Percentiles rank a stretch among this genome's conserved stretches.
These are phyloP conservation scores for Phytophthora citrophthora DNA, from an alignment of 352 stramenopile genomes.

Conservation along the genomic window DNA sequence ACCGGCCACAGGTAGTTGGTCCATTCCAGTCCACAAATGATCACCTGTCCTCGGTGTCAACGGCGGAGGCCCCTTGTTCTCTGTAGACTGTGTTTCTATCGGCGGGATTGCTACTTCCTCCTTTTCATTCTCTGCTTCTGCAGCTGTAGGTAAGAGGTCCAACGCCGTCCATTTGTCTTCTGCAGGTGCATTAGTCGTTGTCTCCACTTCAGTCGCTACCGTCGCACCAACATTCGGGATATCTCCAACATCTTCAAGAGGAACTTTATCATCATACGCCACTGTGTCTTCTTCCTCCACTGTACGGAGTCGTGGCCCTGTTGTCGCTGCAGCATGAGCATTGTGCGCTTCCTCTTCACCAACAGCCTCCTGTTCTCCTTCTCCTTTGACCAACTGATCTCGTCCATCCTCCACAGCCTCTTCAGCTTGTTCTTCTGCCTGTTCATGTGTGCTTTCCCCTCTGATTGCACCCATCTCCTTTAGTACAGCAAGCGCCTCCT, in stretches of 20 bases:
- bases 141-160: conserved; percentile 20
- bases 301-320: conserved; percentile 12
- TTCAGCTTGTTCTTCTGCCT: conserved; percentile 20
- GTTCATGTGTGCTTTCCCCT: conserved; percentile 4
- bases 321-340: conserved; percentile 19
- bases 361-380: conserved; percentile 27
- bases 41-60: conserved; percentile 8
- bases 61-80: conserved; percentile 10
- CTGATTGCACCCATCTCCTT: conserved; percentile 21
- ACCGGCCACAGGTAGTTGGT: conserved; percentile 27
- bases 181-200: neutral
- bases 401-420: conserved; percentile 21
- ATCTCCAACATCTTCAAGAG: conserved; percentile 28
- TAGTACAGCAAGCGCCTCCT: conserved; percentile 15
- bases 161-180: conserved; percentile 26
- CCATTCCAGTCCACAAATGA: conserved; percentile 27
- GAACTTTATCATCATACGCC: conserved; percentile 29
- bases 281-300: conserved; percentile 25
- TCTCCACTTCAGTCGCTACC: conserved; percentile 7
- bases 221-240: conserved; percentile 24
- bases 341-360: conserved; percentile 25
- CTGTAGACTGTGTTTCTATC: neutral
- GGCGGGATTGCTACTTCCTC: neutral
- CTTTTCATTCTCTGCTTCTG: neutral
- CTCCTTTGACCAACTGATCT: conserved; percentile 23